Evolutionary conservation across 768 basidiomycete species (phyloP).

Genomic region (Gloeostereum incarnatum): DNA sequence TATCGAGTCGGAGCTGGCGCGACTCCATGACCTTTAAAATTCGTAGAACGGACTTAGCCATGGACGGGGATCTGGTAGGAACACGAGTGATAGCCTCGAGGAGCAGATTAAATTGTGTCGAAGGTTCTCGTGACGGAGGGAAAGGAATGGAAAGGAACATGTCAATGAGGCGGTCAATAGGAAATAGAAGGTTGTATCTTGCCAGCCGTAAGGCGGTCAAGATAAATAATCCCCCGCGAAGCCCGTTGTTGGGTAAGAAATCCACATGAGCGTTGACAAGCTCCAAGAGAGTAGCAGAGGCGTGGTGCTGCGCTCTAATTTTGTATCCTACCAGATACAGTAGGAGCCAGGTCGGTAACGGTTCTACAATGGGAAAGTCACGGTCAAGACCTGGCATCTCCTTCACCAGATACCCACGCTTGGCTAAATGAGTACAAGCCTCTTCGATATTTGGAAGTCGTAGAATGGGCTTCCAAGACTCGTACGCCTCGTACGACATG

Average conservation of each 20-base stretch:
- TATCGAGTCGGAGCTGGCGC: conserved; percentile 28
- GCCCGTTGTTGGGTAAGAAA: conserved; percentile 18
- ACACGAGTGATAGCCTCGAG: conserved; percentile 38
- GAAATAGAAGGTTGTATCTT: conserved; percentile 35
- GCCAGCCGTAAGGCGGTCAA: conserved; percentile 39
- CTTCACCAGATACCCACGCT: too few relatives aligned
- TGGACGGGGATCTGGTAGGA: conserved; percentile 27
- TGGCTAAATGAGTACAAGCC: neutral
- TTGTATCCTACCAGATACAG: conserved; percentile 22
- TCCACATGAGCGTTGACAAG: conserved; percentile 32
- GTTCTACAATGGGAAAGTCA: too few relatives aligned
- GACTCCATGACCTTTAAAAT: conserved; percentile 39
- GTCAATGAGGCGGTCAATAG: conserved; percentile 34
- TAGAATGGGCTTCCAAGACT: conserved; percentile 1
- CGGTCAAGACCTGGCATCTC: too few relatives aligned
- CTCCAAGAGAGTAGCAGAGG: conserved; percentile 24
- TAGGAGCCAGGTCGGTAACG: conserved; percentile 23
- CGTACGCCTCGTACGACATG: too few relatives aligned
- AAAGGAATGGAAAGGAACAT: conserved; percentile 27
- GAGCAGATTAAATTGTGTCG: conserved; percentile 40
- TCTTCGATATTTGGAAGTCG: conserved; percentile 1
- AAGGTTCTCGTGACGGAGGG: conserved; percentile 12
- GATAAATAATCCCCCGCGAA: conserved; percentile 36
- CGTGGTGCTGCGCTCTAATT: conserved; percentile 18
- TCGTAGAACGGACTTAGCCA: conserved; percentile 26